Evolutionary conservation across 805 yeast genomes (phyloP).

Genomic region (Myxozyma nipponensis): DNA sequence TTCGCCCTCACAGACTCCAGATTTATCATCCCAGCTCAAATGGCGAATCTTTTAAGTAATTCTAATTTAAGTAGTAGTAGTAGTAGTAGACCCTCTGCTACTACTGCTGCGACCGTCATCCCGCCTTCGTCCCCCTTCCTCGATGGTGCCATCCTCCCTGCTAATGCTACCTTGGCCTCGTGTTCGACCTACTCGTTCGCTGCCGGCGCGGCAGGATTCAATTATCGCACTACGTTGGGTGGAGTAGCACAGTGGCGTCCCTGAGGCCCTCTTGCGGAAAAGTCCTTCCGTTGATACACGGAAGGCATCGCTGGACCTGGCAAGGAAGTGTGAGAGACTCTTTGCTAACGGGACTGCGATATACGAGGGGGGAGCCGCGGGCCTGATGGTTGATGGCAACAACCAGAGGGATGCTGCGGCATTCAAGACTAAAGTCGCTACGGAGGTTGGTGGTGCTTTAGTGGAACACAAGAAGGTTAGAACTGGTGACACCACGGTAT

Average conservation of each 20-base stretch:
- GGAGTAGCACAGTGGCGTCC: slow-evolving; percentile 34
- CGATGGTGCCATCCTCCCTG: slow-evolving; percentile 10
- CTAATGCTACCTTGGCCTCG: slow-evolving; percentile 27
- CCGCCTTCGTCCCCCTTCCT: slow-evolving; percentile 8
- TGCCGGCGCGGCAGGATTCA: slow-evolving; percentile 27
- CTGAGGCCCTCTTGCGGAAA: slow-evolving; percentile 30
- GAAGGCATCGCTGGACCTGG: slow-evolving; percentile 33
- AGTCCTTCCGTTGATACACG: slow-evolving; percentile 30
- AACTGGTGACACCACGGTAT: slow-evolving; percentile 1
- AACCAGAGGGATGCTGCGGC: background rate
- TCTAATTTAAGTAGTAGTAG: slow-evolving; percentile 19
- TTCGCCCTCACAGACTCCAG: background rate
- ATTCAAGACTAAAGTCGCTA: background rate
- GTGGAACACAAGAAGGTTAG: background rate
- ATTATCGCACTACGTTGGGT: slow-evolving; percentile 31
- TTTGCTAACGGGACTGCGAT: slow-evolving; percentile 30
- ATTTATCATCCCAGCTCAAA: slow-evolving; percentile 2
- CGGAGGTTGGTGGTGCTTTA: background rate
- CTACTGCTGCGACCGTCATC: slow-evolving; percentile 2
- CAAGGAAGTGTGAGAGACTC: slow-evolving; percentile 33
- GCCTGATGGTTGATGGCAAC: background rate
- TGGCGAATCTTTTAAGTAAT: slow-evolving; percentile 31
- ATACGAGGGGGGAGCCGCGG: slow-evolving; percentile 16
- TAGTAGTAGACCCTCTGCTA: slow-evolving; percentile 16
- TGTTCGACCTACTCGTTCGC: slow-evolving; percentile 26